Evolutionary conservation across 169 alveolate species (phyloP).

Genomic region (Cryptosporidium tyzzeri): DNA sequence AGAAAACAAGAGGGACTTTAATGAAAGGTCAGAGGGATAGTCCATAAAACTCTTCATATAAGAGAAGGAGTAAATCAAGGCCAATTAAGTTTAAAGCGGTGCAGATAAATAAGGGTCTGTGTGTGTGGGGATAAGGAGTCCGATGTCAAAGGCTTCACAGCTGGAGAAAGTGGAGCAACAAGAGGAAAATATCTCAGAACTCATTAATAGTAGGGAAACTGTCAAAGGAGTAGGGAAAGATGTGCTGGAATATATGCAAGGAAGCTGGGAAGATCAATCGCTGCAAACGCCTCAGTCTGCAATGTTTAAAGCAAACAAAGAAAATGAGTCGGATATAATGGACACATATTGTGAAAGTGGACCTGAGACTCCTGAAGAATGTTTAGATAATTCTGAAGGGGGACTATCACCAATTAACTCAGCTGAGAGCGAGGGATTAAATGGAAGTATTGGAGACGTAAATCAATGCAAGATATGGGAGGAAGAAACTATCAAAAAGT

Average conservation of each 20-base stretch:
- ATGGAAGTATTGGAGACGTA: not conserved
- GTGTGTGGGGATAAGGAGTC: constrained; percentile 20
- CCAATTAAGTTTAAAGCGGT: constrained; percentile 4
- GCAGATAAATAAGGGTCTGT: constrained; percentile 2
- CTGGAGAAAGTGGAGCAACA: constrained; percentile 38
- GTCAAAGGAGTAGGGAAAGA: not conserved
- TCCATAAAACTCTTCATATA: constrained; percentile 2
- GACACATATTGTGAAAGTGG: constrained; percentile 63
- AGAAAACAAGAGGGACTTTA: not conserved
- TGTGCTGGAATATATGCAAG: not conserved
- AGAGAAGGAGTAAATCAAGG: constrained; percentile 4
- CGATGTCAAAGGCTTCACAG: constrained; percentile 36
- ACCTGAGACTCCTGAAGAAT: constrained; percentile 33
- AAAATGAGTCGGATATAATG: constrained; percentile 52
- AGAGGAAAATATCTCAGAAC: constrained; percentile 24
- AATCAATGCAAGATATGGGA: not conserved
- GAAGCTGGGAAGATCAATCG: constrained; percentile 49
- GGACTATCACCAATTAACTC: constrained; percentile 7
- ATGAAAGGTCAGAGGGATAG: not conserved
- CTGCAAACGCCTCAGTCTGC: constrained; percentile 54
- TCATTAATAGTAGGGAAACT: constrained; percentile 9
- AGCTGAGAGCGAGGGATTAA: not conserved
- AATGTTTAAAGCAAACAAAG: constrained; percentile 17
- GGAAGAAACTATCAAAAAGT: not conserved
- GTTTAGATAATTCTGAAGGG: constrained; percentile 1